phyloP scores from a whole-genome alignment of 257 asterid genomes.

The Catharanthus roseus region DNA sequence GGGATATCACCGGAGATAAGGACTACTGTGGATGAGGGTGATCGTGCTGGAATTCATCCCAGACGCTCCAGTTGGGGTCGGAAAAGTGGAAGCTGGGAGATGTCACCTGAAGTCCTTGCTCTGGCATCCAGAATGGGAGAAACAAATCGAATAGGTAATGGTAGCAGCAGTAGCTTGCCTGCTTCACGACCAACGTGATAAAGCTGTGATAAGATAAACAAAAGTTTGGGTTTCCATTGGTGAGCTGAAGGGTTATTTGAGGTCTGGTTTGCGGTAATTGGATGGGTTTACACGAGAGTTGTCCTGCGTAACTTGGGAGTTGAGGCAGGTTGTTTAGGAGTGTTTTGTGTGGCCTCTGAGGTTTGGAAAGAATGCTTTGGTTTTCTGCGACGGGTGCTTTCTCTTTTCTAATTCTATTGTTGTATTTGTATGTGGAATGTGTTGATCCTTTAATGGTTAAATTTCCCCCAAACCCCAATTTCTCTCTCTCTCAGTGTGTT shows the following conservation, averaged over 20 bases:
- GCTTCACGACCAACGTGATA: conserved; percentile 31
- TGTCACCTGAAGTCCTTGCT: conserved; percentile 96
- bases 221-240: conserved; percentile 2
- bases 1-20: conserved; percentile 76
- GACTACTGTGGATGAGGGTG: conserved; percentile 74
- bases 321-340: conserved; percentile 24
- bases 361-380: conserved; percentile 29
- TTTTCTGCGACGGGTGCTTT: conserved; percentile 30
- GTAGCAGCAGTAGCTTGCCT: conserved; percentile 32
- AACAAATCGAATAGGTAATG: conserved; percentile 38
- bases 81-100: conserved; percentile 96
- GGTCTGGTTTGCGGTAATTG: conserved; percentile 28
- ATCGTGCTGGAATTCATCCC: conserved; percentile 73
- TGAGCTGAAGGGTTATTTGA: conserved; percentile 17
- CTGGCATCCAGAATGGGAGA: conserved; percentile 84
- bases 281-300: conserved; percentile 15
- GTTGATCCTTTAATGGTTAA: conserved; percentile 21
- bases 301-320: conserved; percentile 24
- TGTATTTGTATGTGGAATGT: conserved; percentile 40
- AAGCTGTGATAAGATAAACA: conserved; percentile 22
- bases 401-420: conserved; percentile 14
- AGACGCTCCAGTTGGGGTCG: conserved; percentile 94
- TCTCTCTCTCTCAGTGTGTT: background rate
- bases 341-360: conserved; percentile 24
- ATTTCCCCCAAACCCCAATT: too few species aligned